phyloP scores from a whole-genome alignment of 768 basidiomycete species.

The Amanita brunnescens region DNA sequence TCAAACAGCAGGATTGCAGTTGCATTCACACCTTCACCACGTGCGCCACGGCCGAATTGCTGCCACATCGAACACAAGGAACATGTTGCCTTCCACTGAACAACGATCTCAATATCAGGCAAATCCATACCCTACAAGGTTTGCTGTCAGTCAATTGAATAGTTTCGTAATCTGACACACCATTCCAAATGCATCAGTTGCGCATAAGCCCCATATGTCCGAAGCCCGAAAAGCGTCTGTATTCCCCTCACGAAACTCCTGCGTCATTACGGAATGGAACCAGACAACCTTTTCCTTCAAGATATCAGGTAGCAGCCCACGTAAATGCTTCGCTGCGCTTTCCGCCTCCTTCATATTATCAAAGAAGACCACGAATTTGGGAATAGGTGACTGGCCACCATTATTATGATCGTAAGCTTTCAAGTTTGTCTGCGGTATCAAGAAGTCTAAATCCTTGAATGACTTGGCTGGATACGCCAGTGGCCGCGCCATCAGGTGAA shows the following conservation, averaged over 20 bases:
- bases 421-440: slow-evolving; percentile 12
- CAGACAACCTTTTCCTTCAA: slow-evolving; percentile 14
- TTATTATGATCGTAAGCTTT: slow-evolving; percentile 8
- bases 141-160: neutral
- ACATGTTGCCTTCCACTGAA: slow-evolving; percentile 23
- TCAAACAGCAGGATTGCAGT: neutral
- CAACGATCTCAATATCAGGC: slow-evolving; percentile 22
- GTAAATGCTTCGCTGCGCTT: slow-evolving; percentile 9
- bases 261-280: slow-evolving; percentile 21
- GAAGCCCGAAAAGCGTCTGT: slow-evolving; percentile 10
- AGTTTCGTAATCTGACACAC: slow-evolving; percentile 12
- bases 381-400: slow-evolving; percentile 1
- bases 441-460: slow-evolving; percentile 17
- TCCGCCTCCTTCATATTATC: slow-evolving; percentile 15
- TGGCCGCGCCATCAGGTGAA: slow-evolving; percentile 17
- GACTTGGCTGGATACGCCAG: slow-evolving; percentile 15
- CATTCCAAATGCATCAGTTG: slow-evolving; percentile 27
- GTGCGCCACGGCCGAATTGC: slow-evolving; percentile 22
- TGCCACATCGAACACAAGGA: slow-evolving; percentile 23
- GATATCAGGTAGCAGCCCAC: slow-evolving; percentile 4
- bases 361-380: slow-evolving; percentile 20
- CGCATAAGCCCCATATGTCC: slow-evolving; percentile 18
- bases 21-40: slow-evolving; percentile 8
- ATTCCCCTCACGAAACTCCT: slow-evolving; percentile 12
- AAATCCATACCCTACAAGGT: slow-evolving; percentile 27